Conservation (phyloP, 2,329 filamentous ascomycete species). For the Penicillium sp. region DNA sequence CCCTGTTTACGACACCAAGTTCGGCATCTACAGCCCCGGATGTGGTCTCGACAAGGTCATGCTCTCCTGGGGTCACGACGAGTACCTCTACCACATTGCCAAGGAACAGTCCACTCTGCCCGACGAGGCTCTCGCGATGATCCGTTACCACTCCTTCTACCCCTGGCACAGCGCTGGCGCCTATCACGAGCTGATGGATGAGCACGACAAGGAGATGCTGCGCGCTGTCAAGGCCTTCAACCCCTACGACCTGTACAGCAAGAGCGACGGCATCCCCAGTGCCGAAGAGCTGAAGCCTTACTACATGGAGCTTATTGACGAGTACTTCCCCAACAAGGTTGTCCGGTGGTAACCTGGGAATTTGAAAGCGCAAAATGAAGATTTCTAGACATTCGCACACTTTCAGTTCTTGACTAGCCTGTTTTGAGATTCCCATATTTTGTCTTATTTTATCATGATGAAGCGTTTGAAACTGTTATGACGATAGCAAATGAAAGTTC, state of each 20-base stretch:
- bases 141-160: conserved; percentile 91
- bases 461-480: conserved; percentile 15
- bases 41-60: conserved; percentile 87
- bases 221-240: conserved; percentile 85
- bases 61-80: conserved; percentile 75
- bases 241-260: conserved; percentile 89
- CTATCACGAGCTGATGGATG: conserved; percentile 81
- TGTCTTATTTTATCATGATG: conserved; percentile 9
- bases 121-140: conserved; percentile 85
- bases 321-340: conserved; percentile 71
- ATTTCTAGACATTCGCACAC: conserved; percentile 5
- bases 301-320: conserved; percentile 74
- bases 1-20: conserved; percentile 72
- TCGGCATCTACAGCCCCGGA: conserved; percentile 78
- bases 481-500: conserved; percentile 4
- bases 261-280: conserved; percentile 79
- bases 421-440: conserved; percentile 26
- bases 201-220: conserved; percentile 78
- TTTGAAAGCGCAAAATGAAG: neutral
- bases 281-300: conserved; percentile 79
- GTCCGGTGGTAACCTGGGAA: conserved; percentile 64
- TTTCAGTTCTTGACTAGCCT: conserved; percentile 4
- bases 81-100: conserved; percentile 72
- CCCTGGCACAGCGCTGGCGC: conserved; percentile 85
- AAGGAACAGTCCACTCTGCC: conserved; percentile 81